These are phyloP conservation scores for Curvularia verruculosa DNA, from an alignment of 2,329 filamentous ascomycete species.

Conservation along the genomic window DNA sequence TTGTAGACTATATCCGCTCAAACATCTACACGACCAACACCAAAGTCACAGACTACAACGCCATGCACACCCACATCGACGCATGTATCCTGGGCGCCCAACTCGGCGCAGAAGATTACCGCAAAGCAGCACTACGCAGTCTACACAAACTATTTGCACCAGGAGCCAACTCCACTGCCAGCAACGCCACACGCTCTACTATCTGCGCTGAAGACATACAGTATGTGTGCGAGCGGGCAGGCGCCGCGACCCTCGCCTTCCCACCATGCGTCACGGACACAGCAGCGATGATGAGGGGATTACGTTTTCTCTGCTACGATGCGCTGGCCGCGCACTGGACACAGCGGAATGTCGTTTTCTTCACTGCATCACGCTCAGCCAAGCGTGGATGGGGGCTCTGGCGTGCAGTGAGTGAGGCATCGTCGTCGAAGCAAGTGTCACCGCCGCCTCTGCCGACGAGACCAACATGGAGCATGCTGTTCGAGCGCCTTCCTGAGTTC, in stretches of 20 bases:
- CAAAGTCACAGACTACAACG: slow-evolving; percentile 11
- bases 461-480: background rate
- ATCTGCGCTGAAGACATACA: slow-evolving; percentile 20
- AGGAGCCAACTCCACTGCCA: background rate
- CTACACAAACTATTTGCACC: slow-evolving; percentile 17
- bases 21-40: slow-evolving; percentile 28
- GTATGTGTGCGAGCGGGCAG: slow-evolving; percentile 13
- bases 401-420: background rate
- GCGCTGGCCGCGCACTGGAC: slow-evolving; percentile 24
- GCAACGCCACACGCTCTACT: background rate
- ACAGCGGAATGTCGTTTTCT: slow-evolving; percentile 8
- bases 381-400: background rate
- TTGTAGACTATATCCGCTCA: slow-evolving; percentile 23
- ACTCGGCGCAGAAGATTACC: slow-evolving; percentile 14
- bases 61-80: slow-evolving; percentile 7
- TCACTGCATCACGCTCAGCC: background rate
- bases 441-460: too few relatives aligned
- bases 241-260: background rate
- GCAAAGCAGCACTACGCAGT: slow-evolving; percentile 15
- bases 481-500: background rate
- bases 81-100: slow-evolving; percentile 21
- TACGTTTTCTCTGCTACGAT: slow-evolving; percentile 26
- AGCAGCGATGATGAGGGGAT: background rate
- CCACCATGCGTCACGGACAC: background rate
- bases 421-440: too few relatives aligned